Conservation (phyloP, 371 early-diverging fungal species). For the Nematocida homosporus region DNA sequence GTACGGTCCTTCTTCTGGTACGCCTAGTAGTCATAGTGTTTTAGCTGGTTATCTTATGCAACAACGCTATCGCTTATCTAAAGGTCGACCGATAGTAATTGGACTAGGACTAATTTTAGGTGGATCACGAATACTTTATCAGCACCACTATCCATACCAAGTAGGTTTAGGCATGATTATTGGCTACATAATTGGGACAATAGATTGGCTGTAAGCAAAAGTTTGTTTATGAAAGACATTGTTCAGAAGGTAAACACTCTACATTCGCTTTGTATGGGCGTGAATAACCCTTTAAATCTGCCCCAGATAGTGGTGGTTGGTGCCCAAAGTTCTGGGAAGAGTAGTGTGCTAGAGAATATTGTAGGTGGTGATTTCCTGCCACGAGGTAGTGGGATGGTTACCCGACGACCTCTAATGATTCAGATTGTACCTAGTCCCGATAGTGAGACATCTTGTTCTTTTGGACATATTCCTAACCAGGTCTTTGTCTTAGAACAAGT, state of each 20-base stretch:
- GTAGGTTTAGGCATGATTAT: slow-evolving; percentile 15
- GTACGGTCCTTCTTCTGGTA: slow-evolving; percentile 10
- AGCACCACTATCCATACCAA: slow-evolving; percentile 42
- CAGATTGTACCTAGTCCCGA: slow-evolving; percentile 70
- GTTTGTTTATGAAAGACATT: slow-evolving; percentile 32
- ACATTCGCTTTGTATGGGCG: slow-evolving; percentile 86
- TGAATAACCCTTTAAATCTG: slow-evolving; percentile 73
- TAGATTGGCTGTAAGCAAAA: neutral
- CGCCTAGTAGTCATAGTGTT: slow-evolving; percentile 51
- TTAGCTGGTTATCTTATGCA: slow-evolving; percentile 33
- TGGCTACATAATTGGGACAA: slow-evolving; percentile 2
- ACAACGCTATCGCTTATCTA: neutral
- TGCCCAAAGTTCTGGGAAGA: slow-evolving; percentile 91
- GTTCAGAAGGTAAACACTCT: slow-evolving; percentile 72
- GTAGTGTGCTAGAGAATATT: slow-evolving; percentile 93
- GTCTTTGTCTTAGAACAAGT: slow-evolving; percentile 73
- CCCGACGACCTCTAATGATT: slow-evolving; percentile 90
- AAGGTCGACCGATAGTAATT: neutral
- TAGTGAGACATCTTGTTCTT: slow-evolving; percentile 3
- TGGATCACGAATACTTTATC: slow-evolving; percentile 8
- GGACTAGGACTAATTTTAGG: neutral
- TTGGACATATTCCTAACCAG: slow-evolving; percentile 31
- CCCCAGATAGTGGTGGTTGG: slow-evolving; percentile 95
- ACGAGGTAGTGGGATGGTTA: slow-evolving; percentile 92
- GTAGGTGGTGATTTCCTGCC: slow-evolving; percentile 94